These are phyloP conservation scores for Solanum boliviense DNA, from an alignment of 257 asterid species.

Conservation along the genomic window DNA sequence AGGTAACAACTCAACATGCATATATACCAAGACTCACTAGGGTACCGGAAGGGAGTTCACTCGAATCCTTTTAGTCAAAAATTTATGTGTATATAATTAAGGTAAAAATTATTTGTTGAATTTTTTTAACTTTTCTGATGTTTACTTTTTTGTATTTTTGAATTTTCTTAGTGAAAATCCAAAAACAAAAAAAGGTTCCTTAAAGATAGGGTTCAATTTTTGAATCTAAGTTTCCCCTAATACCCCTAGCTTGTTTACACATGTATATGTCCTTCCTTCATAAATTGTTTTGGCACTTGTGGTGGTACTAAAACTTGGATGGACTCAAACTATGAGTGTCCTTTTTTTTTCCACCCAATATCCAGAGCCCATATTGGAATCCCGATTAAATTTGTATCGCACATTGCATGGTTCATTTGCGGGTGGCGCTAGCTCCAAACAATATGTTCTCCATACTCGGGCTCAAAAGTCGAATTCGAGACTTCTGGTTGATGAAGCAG, in stretches of 20 bases:
- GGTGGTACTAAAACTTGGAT: neutral
- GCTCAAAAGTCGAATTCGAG: too few relatives aligned
- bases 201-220: neutral
- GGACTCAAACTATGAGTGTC: neutral
- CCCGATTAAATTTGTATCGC: too few relatives aligned
- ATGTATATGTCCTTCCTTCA: neutral
- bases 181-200: neutral
- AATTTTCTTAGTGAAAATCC: neutral
- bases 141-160: neutral
- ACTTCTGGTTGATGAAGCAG: too few relatives aligned
- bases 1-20: neutral
- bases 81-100: neutral
- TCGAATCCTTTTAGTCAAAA: too few relatives aligned
- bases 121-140: neutral
- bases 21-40: neutral
- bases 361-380: too few relatives aligned
- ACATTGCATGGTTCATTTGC: too few relatives aligned
- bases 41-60: neutral
- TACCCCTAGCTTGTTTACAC: neutral
- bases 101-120: neutral
- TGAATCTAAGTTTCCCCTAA: neutral
- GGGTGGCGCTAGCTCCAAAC: too few relatives aligned
- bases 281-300: neutral
- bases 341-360: neutral
- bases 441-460: too few relatives aligned